phyloP scores from a whole-genome alignment of 2,329 filamentous ascomycete genomes.

The Aplosporella prunicola region DNA sequence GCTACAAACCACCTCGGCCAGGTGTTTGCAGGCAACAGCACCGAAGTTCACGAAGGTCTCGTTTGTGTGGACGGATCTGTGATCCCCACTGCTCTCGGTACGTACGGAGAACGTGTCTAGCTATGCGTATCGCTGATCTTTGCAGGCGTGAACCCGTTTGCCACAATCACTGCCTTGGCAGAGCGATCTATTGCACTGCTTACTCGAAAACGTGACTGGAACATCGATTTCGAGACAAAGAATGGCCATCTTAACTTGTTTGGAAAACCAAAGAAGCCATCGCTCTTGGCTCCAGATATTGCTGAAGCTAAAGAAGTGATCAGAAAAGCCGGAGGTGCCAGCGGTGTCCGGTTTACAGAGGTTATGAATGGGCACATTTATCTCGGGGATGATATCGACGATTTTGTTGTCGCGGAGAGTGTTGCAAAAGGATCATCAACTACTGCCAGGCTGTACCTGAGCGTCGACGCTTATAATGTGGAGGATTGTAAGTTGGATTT shows the following conservation, averaged over 20 bases:
- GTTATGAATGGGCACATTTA: conserved; percentile 53
- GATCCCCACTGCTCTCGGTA: conserved; percentile 51
- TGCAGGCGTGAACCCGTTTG: conserved; percentile 52
- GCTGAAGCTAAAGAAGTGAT: conserved; percentile 11
- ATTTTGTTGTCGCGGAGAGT: conserved; percentile 37
- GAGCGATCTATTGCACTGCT: conserved; percentile 52
- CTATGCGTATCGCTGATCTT: neutral
- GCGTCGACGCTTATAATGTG: conserved; percentile 9
- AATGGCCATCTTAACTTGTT: conserved; percentile 13
- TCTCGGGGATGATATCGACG: conserved; percentile 38
- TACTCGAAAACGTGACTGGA: conserved; percentile 32
- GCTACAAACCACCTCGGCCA: conserved; percentile 54
- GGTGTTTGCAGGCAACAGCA: conserved; percentile 45
- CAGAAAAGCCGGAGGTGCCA: conserved; percentile 11
- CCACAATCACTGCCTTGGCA: conserved; percentile 59
- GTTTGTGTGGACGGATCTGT: conserved; percentile 53
- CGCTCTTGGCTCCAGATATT: neutral
- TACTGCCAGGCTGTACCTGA: conserved; percentile 16
- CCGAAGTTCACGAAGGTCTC: conserved; percentile 47
- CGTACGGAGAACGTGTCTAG: neutral
- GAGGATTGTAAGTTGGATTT: neutral
- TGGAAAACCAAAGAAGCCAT: conserved; percentile 8
- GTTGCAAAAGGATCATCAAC: conserved; percentile 11
- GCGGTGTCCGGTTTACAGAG: conserved; percentile 53
- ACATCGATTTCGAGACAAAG: conserved; percentile 35